A percentile compares a stretch with the other conserved stretches of the same genome.
Evolutionary conservation across 306 rosid genomes (phyloP).

Genomic region (Cicer bijugum): DNA sequence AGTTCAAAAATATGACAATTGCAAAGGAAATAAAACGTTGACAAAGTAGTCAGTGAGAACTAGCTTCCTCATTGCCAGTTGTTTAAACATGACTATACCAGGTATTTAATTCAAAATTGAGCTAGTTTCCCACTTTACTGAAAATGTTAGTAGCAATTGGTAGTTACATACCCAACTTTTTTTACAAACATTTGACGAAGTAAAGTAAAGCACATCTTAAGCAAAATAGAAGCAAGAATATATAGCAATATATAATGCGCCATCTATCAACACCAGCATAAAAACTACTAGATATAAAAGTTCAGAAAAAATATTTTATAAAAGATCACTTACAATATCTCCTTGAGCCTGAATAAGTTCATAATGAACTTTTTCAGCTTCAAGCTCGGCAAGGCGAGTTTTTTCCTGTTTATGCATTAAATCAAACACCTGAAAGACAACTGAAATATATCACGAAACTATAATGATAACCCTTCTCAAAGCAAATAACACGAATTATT

Average conservation of each 20-base stretch:
- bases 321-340: conserved; percentile 67
- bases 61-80: neutral
- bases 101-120: conserved; percentile 11
- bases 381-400: conserved; percentile 74
- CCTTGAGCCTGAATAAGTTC: conserved; percentile 73
- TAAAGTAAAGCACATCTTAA: neutral
- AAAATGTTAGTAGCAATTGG: neutral
- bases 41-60: neutral
- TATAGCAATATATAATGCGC: neutral
- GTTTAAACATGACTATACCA: neutral
- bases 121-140: conserved; percentile 1
- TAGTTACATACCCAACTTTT: too few species aligned
- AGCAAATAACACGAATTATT: neutral
- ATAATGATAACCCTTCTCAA: neutral
- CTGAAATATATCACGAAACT: conserved; percentile 35
- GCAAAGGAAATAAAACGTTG: neutral
- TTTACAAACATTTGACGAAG: neutral
- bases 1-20: neutral
- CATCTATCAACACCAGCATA: neutral
- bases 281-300: neutral
- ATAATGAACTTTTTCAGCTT: conserved; percentile 77
- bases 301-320: conserved; percentile 9
- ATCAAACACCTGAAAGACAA: conserved; percentile 70
- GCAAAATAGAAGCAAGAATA: neutral
- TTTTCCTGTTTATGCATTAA: conserved; percentile 84